Conservation (phyloP, 2,329 filamentous ascomycete species). For the Biscogniauxia sp. region DNA sequence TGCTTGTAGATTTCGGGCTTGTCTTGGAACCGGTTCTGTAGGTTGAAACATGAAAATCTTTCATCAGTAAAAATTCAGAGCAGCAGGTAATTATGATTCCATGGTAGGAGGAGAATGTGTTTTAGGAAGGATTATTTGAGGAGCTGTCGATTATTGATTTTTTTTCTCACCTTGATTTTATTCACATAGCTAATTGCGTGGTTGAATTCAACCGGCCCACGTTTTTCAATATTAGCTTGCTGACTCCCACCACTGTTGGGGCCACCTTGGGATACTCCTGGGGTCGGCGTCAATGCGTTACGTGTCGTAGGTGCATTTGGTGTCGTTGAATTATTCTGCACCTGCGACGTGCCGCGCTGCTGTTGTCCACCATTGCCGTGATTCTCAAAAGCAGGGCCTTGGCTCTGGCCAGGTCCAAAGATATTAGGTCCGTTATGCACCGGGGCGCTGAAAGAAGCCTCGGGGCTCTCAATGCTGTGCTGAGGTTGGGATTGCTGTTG, state of each 20-base stretch:
- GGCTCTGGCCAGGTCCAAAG: constrained; percentile 43
- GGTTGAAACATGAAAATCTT: constrained; percentile 7
- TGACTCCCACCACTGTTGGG: constrained; percentile 60
- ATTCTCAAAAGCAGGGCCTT: constrained; percentile 32
- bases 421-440: constrained; percentile 48
- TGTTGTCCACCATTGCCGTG: constrained; percentile 25
- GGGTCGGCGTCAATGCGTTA: constrained; percentile 60
- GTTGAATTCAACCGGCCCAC: constrained; percentile 96
- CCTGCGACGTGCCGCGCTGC: constrained; percentile 32
- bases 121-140: background rate
- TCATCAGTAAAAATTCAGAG: background rate
- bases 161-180: constrained; percentile 83
- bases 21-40: constrained; percentile 89
- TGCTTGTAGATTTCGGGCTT: constrained; percentile 99
- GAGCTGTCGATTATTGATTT: constrained; percentile 1
- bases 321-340: constrained; percentile 35
- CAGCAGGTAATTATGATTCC: background rate
- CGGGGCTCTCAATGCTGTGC: constrained; percentile 61
- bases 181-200: constrained; percentile 99
- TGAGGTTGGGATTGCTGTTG: constrained; percentile 44
- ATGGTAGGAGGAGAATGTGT: background rate
- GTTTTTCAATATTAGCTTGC: constrained; percentile 71
- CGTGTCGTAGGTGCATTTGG: constrained; percentile 46
- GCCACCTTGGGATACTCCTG: constrained; percentile 52
- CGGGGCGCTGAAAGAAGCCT: constrained; percentile 59